Evolutionary conservation across 169 alveolate genomes (phyloP).

Genomic region (Cyclospora cayetanensis): DNA sequence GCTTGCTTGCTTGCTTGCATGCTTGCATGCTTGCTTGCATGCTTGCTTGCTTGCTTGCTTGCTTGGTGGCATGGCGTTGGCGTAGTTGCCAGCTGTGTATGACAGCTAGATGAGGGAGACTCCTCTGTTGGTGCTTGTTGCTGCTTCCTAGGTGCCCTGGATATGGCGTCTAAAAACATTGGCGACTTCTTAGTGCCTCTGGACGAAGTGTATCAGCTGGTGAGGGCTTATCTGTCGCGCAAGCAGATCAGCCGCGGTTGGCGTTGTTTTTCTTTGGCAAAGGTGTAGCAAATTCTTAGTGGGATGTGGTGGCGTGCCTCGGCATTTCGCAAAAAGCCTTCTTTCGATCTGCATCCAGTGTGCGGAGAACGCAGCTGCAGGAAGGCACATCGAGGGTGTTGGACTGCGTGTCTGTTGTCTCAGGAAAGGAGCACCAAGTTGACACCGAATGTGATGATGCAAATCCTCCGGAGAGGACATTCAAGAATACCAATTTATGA

Average conservation of each 20-base stretch:
- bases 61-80: neutral
- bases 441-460: constrained; percentile 27
- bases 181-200: constrained; percentile 64
- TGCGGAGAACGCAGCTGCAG: too few species aligned
- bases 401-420: neutral
- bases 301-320: too few species aligned
- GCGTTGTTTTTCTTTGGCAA: too few species aligned
- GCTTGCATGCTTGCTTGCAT: neutral
- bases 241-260: too few species aligned
- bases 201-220: constrained; percentile 61
- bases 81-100: neutral
- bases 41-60: neutral
- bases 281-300: too few species aligned
- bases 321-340: too few species aligned
- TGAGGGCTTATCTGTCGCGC: too few species aligned
- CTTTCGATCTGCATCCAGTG: too few species aligned
- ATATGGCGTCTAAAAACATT: constrained; percentile 66
- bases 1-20: neutral
- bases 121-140: neutral
- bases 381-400: too few species aligned
- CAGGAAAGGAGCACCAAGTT: constrained; percentile 45
- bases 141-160: constrained; percentile 69
- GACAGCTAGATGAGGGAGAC: too few species aligned
- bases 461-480: constrained; percentile 43
- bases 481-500: constrained; percentile 62